Base-by-base conservation (phyloP, 306 rosid species). In the Glycyrrhiza uralensis region DNA sequence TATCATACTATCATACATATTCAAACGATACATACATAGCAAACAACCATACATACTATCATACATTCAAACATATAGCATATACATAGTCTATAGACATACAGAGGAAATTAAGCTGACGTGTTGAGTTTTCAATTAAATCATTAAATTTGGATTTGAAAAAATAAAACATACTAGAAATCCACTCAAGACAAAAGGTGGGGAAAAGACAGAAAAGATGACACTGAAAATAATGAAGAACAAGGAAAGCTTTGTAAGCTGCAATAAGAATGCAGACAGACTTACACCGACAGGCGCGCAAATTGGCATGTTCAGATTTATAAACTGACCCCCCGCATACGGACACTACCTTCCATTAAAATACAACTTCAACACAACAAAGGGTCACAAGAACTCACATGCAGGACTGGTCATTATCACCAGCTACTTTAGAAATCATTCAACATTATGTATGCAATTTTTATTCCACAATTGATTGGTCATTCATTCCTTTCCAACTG, bases 401-500 rank as follows among this genome's bases (percentile, higher is more conserved):
- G 60, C 47, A 49, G 32, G 26, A 67, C 0, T 14, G 15, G 15
- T 9, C 4, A 20, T 20, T 51, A 7, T 39, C 13, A 24, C 2
- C 54, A 54, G 61, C 52, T 30, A 42, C 49, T 24, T 56, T 20
- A 10, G 66, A 41, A 38, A 38, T 70, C n/a, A n/a, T n/a, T n/a
- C 15, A 38, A 70, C 38, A 10, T 7, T 5, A 20, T 6, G n/a
- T 39, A 17, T 41, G 2, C 32, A 14, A 41, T 39, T 62, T 58
- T 44, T 6, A 2, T 45, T 32, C 36, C 29, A 20, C 19, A 66
- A 22, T 30, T 44, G 68, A 45, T 46, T 41, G 66, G n/a, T n/a
- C n/a, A n/a, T n/a, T 68, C 76, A 58, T 72, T 22, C 29, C 72
- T 60, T 60, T 77, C 58, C 50, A 47, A 47, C 66, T 18, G 64